These are phyloP conservation scores for Glomus cerebriforme DNA, from an alignment of 192 early-diverging fungal species.

Conservation along the genomic window DNA sequence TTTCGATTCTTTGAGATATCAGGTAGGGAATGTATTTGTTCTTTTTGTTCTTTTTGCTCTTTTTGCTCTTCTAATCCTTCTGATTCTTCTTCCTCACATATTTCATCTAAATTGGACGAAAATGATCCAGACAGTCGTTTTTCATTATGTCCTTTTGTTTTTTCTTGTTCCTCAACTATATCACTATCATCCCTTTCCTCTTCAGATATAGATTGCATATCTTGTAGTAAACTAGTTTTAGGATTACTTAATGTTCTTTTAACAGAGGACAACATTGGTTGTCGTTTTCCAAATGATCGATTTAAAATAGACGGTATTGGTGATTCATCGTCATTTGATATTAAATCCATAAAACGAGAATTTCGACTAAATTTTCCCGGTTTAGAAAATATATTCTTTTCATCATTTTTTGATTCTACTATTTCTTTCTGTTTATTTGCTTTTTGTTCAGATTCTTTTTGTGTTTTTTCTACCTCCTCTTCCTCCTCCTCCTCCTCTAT, in stretches of 20 bases:
- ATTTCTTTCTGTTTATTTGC: background rate
- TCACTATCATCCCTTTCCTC: background rate
- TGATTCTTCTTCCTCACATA: constrained; percentile 14
- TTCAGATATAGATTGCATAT: background rate
- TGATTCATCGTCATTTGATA: background rate
- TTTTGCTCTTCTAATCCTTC: constrained; percentile 10
- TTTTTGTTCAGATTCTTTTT: background rate
- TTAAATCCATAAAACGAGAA: background rate
- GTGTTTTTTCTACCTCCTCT: background rate
- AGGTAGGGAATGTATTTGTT: background rate
- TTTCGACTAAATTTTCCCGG: background rate
- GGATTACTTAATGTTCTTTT: background rate
- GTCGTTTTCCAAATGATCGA: background rate
- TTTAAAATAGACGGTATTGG: background rate
- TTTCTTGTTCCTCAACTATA: background rate
- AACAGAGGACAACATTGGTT: background rate
- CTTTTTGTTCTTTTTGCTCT: background rate
- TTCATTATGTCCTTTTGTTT: background rate
- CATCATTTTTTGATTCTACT: background rate
- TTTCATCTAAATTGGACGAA: constrained; percentile 1
- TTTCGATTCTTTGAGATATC: constrained; percentile 2
- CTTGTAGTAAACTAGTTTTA: background rate
- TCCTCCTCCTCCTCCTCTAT: background rate
- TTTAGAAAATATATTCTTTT: background rate
- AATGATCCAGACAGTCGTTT: constrained; percentile 17